A percentile compares a stretch with the other conserved stretches of the same genome.
These are phyloP conservation scores for Trichoderma sp. DNA, from an alignment of 2,329 filamentous ascomycete species.

Conservation along the genomic window DNA sequence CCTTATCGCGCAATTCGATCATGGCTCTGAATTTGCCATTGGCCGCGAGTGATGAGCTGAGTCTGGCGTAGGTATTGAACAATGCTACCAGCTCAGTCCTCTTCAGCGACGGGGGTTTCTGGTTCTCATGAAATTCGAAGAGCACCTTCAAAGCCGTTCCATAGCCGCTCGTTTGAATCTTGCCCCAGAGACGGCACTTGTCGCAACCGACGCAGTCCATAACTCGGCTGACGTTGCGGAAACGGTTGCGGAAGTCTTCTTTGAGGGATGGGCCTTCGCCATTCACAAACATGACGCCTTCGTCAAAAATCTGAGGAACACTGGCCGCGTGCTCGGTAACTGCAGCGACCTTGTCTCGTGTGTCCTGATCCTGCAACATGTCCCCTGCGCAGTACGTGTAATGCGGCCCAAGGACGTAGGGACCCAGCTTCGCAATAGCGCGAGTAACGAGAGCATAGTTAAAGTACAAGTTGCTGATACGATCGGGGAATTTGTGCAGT, in stretches of 20 bases:
- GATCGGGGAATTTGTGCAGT: constrained; percentile 83
- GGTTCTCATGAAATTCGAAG: constrained; percentile 83
- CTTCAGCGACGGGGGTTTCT: constrained; percentile 72
- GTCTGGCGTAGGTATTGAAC: constrained; percentile 89
- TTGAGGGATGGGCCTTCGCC: constrained; percentile 78
- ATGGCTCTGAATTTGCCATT: constrained; percentile 71
- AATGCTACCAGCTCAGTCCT: constrained; percentile 92
- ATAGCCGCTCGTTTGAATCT: constrained; percentile 92
- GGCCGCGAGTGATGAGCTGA: constrained; percentile 78
- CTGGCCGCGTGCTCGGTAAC: constrained; percentile 73
- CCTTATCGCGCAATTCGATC: constrained; percentile 44
- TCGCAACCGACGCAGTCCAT: constrained; percentile 99
- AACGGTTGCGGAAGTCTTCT: constrained; percentile 95
- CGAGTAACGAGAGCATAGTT: constrained; percentile 96
- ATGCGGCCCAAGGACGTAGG: constrained; percentile 66
- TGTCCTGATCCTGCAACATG: constrained; percentile 73
- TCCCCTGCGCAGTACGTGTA: constrained; percentile 96
- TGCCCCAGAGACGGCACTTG: constrained; percentile 98
- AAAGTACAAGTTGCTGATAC: constrained; percentile 97
- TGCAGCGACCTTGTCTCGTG: constrained; percentile 78
- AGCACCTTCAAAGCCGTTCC: constrained; percentile 93
- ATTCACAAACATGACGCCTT: constrained; percentile 91
- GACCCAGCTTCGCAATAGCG: constrained; percentile 86
- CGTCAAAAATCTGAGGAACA: constrained; percentile 85
- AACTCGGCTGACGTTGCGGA: constrained; percentile 92